Evolutionary conservation across 495 filamentous ascomycete species (phyloP), one percentile per base, ranked within the genome.

Genomic region (Neurospora sp.): DNA sequence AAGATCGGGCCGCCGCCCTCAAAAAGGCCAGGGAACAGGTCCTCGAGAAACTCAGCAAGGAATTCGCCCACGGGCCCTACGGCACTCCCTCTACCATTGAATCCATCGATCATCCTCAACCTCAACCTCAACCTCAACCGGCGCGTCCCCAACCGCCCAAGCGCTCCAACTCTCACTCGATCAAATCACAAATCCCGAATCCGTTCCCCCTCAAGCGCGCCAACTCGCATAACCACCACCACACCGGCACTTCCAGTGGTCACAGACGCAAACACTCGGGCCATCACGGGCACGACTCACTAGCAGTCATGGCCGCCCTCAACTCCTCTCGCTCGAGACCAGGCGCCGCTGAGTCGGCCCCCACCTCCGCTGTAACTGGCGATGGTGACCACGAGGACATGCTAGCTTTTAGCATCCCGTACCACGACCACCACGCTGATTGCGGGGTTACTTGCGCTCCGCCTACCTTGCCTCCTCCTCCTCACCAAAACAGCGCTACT

Each of bases 1-100:
- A 82, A 9, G 76, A 82, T 37, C 79, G 84, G 39, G 78, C 76
- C 2, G 83, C 80, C 53, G 85, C 84, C 27, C 76, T 86, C 41
- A 74, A 79, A 42, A 75, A 82, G 16, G 85, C 85, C 48, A 83
- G 83, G 74, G 83, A 84, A 68, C 79, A 81, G 0, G 84, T 86
- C 44, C 79, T 86, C 4, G 80, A 79, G 40, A 84, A 84, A 70
- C 78, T 86, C 16, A 81, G 82, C 20, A 75, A 79, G 27, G 83
- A 86, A 75, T 86, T 84, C 53, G 53, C 53, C 3, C 53, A 65
- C 27, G 53, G 53, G 6, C 53, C 53, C 14, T 65, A 65, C 27
- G 53, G 53, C 6, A 35, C 53, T 8, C 53, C 53, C 31, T 65
- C 53, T 3, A 37, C 53, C 4, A 35, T 27, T 1, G 53, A 65